These are phyloP conservation scores for Phytophthora cryptogea DNA, from an alignment of 352 stramenopile genomes.

Conservation along the genomic window DNA sequence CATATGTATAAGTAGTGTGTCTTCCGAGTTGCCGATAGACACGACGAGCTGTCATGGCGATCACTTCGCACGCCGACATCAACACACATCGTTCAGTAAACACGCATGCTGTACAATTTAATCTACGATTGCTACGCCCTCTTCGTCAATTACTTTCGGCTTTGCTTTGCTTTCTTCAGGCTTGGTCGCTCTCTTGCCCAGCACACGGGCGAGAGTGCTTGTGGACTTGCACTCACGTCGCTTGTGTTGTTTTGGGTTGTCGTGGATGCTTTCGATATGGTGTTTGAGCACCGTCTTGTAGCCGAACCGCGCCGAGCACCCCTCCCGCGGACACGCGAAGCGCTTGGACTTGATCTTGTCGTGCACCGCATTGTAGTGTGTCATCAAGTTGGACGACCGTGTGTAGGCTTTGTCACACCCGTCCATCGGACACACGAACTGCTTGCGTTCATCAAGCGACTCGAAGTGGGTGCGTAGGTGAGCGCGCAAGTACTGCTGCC, in stretches of 20 bases:
- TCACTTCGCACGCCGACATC: too few species aligned
- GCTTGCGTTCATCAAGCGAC: constrained; percentile 63
- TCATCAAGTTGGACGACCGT: constrained; percentile 72
- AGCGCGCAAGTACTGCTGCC: constrained; percentile 58
- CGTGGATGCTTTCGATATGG: constrained; percentile 71
- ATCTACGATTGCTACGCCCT: constrained; percentile 16
- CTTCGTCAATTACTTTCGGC: constrained; percentile 1
- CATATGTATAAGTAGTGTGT: too few species aligned
- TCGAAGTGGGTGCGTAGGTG: constrained; percentile 72
- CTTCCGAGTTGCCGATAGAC: too few species aligned
- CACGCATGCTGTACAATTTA: neutral
- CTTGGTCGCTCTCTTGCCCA: constrained; percentile 23
- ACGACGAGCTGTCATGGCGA: too few species aligned
- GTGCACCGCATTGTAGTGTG: constrained; percentile 75
- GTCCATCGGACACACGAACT: constrained; percentile 59
- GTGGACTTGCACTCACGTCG: constrained; percentile 34
- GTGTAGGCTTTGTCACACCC: constrained; percentile 72
- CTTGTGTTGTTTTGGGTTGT: constrained; percentile 38
- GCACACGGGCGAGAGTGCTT: constrained; percentile 35
- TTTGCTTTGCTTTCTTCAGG: neutral
- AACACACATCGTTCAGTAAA: neutral
- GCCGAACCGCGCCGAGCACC: constrained; percentile 64
- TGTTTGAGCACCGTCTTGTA: constrained; percentile 76
- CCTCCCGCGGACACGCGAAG: constrained; percentile 65
- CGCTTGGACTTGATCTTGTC: constrained; percentile 58